Evolutionary conservation across 139 green algal species (phyloP).

Genomic region (Chlorokybus atmophyticus): DNA sequence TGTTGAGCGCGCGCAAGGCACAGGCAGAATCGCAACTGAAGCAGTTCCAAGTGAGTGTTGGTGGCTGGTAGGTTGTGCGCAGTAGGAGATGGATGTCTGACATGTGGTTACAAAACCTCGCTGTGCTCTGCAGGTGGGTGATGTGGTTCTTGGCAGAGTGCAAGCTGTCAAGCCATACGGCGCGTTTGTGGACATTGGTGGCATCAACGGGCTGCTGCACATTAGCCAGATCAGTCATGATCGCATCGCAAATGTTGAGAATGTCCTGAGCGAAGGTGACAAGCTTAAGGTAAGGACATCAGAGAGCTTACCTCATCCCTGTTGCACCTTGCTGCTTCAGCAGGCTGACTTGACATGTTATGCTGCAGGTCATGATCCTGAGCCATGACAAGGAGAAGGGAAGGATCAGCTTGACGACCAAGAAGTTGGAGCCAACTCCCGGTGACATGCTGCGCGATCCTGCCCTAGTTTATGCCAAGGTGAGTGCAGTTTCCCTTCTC

Average conservation of each 20-base stretch:
- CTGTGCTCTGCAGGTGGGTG: constrained; percentile 51
- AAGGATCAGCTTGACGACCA: constrained; percentile 82
- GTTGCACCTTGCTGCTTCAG: too few relatives aligned
- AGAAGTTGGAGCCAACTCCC: constrained; percentile 91
- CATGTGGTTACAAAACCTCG: too few relatives aligned
- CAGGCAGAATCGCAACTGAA: constrained; percentile 26
- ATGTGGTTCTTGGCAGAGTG: constrained; percentile 83
- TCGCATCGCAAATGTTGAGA: constrained; percentile 75
- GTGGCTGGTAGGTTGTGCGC: constrained; percentile 1
- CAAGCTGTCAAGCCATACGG: constrained; percentile 84
- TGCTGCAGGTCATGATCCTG: constrained; percentile 75
- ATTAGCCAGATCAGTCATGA: constrained; percentile 93
- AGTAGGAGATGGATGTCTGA: too few relatives aligned
- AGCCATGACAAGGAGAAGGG: constrained; percentile 70
- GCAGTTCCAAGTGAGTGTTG: constrained; percentile 9
- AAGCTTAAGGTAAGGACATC: constrained; percentile 84
- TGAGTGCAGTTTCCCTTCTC: too few relatives aligned
- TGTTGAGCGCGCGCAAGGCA: constrained; percentile 59
- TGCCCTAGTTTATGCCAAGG: constrained; percentile 74
- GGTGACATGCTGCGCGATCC: constrained; percentile 92
- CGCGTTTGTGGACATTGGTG: constrained; percentile 91
- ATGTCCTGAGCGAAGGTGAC: constrained; percentile 73
- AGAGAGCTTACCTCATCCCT: too few relatives aligned
- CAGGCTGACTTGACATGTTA: too few relatives aligned
- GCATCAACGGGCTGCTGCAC: constrained; percentile 84